Base-by-base conservation (phyloP, 495 filamentous ascomycete genomes). In the Coniosporium apollinis region DNA sequence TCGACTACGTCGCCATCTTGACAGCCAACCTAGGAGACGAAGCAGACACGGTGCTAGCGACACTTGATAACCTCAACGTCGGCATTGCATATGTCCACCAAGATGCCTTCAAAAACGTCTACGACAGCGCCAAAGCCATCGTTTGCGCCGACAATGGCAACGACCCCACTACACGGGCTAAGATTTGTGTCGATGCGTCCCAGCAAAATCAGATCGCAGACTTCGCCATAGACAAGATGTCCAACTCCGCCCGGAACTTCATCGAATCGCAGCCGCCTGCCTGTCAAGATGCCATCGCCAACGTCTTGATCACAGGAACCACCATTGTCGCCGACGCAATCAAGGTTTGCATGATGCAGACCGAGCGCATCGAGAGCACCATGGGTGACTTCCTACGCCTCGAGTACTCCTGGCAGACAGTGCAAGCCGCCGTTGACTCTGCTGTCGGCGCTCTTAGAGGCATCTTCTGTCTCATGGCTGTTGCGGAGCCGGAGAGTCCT, bases 91-190 rank as follows among this genome's bases (percentile, higher is more conserved):
- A 56, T 30, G 42, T 51, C 4, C 47, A 56, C 39, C 41, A 58
- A 36, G 55, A 58, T 32, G 50, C 50, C 19, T 58, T 56, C 49
- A 56, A 56, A 40, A 45, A 48, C 30, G 49, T 56, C 20, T 58
- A 55, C 37, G 53, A 56, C 21, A 37, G 48, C 22, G 38, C 45
- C 10, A 55, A 55, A 31, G 35, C 44, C n/a, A 39, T 34, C 24
- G n/a, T n/a, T n/a, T n/a, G n/a, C n/a, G 38, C 42, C 22, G 44
- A 33, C 21, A 44, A 40, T 28, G 39, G 34, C 21, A 33, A 42
- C 1, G 22, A 16, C n/a, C 29, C 22, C 18, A 39, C 39, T 9
- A 41, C 40, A 39, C 22, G 28, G 16, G 24, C 20, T 18, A 42
- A 26, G 20, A 33, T 50, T 28, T 54, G 46, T 25, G 50, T 58